Evolutionary conservation across 129 eudicot species (phyloP).

Genomic region (Glebionis coronaria): DNA sequence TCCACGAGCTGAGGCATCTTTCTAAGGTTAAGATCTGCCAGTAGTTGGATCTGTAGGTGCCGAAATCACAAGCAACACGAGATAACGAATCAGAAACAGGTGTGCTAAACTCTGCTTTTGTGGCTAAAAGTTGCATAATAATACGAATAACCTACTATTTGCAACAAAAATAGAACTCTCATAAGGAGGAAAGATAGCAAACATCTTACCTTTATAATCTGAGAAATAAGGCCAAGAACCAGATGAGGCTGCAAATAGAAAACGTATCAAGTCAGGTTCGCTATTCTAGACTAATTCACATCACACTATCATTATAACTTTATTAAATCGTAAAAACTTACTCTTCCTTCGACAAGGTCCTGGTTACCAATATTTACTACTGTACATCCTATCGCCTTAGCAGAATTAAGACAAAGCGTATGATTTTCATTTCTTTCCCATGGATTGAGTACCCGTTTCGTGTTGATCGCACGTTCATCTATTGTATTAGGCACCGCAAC

Average conservation of each 20-base stretch:
- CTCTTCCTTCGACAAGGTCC: constrained; percentile 93
- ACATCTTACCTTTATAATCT: constrained; percentile 74
- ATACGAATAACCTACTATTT: constrained; percentile 5
- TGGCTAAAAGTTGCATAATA: background rate
- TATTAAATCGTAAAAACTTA: constrained; percentile 24
- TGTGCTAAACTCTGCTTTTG: too few species aligned
- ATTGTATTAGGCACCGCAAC: constrained; percentile 42
- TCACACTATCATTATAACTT: background rate
- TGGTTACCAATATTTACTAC: constrained; percentile 95
- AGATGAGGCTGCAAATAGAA: constrained; percentile 75
- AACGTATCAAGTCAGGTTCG: constrained; percentile 6
- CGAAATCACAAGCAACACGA: constrained; percentile 20
- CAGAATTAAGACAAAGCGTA: constrained; percentile 96
- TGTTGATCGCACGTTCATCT: constrained; percentile 39
- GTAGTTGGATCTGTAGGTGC: constrained; percentile 67
- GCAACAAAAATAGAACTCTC: background rate
- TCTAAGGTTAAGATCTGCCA: constrained; percentile 94
- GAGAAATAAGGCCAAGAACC: constrained; percentile 86
- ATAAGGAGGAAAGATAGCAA: background rate
- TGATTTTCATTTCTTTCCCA: constrained; percentile 99
- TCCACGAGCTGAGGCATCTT: constrained; percentile 97
- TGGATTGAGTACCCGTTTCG: constrained; percentile 56
- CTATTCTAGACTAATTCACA: constrained; percentile 9
- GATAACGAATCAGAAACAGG: constrained; percentile 1
- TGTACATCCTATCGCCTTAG: constrained; percentile 98